Base-by-base conservation (phyloP, 306 rosid genomes). In the Dalbergia oliveri region DNA sequence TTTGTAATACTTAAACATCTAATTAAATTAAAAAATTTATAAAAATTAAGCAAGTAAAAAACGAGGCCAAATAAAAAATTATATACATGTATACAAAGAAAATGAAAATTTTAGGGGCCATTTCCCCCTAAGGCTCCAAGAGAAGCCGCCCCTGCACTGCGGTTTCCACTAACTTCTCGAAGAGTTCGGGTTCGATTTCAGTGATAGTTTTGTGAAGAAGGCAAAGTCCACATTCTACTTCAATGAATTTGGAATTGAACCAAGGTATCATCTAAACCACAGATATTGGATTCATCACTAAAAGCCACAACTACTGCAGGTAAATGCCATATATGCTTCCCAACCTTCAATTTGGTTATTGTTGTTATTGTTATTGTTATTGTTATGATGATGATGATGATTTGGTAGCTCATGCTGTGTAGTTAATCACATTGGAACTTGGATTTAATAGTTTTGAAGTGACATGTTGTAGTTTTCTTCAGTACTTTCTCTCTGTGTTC, bases 121-220 rank as follows among this genome's bases (percentile, higher is more conserved):
- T 21, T 21, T 21, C 23, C 23, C 23, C 23, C 23, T 21, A 21
- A 21, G 23, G 23, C 23, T 21, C 23, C 23, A 21, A 21, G 1
- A 21, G 23, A 1, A 21, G 23, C 1, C 23, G 23, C 1, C 23
- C 23, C 23, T 21, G 10, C 18, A 39, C 92, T 5, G 37, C 33
- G 1, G 1, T 21, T 53, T 77, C 82, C 7, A 0, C 56, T 0
- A 57, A 45, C 21, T 72, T 67, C 9, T 64, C 83, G 4, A 51
- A 72, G 63, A 72, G 33, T 76, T 81, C 26, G 1, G 1, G 66
- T 47, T 73, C 89, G 66, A 84, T 75, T 57, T 89, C 89, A 5
- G 61, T 79, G 98, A 93, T 75, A 91, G 90, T 78, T 93, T 81
- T 72, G 91, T 91, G 47, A 90, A 45, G 49, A 93, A 87, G 72